A percentile compares a stretch with the other conserved stretches of the same genome.
Evolutionary conservation across 2,329 filamentous ascomycete genomes (phyloP).

Genomic region (Onygena corvina): DNA sequence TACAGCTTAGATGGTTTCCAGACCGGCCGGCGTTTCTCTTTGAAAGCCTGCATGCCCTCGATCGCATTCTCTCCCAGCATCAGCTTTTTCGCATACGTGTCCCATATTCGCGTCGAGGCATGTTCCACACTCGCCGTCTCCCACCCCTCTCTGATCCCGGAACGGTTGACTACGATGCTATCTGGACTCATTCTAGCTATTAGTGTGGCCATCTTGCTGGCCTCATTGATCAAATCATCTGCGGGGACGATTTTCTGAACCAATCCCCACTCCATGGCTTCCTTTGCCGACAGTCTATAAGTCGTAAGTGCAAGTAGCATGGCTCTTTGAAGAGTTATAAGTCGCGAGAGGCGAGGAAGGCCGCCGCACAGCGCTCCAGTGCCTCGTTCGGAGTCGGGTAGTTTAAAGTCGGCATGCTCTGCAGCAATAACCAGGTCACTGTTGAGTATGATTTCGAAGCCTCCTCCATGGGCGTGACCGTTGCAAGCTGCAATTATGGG

Average conservation of each 20-base stretch:
- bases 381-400: constrained; percentile 61
- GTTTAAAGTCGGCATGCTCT: constrained; percentile 46
- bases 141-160: constrained; percentile 58
- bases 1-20: constrained; percentile 62
- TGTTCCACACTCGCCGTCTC: constrained; percentile 51
- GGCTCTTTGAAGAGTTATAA: constrained; percentile 54
- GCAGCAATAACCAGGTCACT: constrained; percentile 57
- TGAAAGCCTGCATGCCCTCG: constrained; percentile 86
- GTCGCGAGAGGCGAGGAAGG: constrained; percentile 53
- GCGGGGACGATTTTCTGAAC: constrained; percentile 53
- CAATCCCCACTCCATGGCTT: constrained; percentile 52
- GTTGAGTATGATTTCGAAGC: constrained; percentile 81
- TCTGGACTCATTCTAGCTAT: constrained; percentile 58
- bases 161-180: constrained; percentile 56
- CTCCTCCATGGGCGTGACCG: constrained; percentile 62
- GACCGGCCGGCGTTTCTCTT: constrained; percentile 72
- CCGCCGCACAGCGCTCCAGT: constrained; percentile 60
- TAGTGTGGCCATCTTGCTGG: constrained; percentile 48
- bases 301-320: constrained; percentile 60
- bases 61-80: constrained; percentile 70
- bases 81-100: constrained; percentile 65
- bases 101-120: constrained; percentile 69
- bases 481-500: constrained; percentile 67
- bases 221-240: constrained; percentile 59
- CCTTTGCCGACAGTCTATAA: constrained; percentile 44